Percentiles rank a stretch among this genome's conserved stretches.
phyloP scores from a whole-genome alignment of 805 yeast species.

The Candida insectalens region DNA sequence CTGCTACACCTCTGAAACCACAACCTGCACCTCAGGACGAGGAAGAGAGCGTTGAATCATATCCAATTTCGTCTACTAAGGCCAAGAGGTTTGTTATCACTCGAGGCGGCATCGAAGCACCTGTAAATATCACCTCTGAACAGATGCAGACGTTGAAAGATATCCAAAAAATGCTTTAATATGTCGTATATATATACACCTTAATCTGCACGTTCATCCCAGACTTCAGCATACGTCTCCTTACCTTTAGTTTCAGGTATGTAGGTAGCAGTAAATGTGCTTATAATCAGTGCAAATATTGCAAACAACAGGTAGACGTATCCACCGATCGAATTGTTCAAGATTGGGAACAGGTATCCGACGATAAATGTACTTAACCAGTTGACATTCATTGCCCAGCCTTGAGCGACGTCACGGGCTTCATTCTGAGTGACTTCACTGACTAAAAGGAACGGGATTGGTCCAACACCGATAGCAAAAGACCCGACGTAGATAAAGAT shows the following conservation, averaged over 20 bases:
- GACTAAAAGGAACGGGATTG: slow-evolving; percentile 84
- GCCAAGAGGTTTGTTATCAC: no score
- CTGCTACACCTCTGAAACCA: no score
- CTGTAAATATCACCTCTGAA: no score
- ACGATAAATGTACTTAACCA: slow-evolving; percentile 84
- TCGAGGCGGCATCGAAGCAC: no score
- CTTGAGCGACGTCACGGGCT: slow-evolving; percentile 81
- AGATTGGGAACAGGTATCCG: slow-evolving; percentile 72
- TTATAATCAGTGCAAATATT: slow-evolving; percentile 39
- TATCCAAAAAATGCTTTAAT: no score
- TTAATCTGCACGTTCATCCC: slow-evolving; percentile 29
- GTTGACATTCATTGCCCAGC: slow-evolving; percentile 84
- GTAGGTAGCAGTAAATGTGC: slow-evolving; percentile 31
- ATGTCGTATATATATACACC: neutral
- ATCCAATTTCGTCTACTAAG: no score
- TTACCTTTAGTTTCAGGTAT: slow-evolving; percentile 78
- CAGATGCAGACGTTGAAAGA: no score
- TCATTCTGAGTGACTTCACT: slow-evolving; percentile 80
- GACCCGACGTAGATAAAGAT: slow-evolving; percentile 69
- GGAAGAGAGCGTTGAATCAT: no score
- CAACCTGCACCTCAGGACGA: no score
- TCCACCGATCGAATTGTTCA: slow-evolving; percentile 62
- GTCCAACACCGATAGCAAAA: slow-evolving; percentile 91
- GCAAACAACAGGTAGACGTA: slow-evolving; percentile 71
- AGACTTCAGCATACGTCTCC: slow-evolving; percentile 52